Evolutionary conservation across 371 early-diverging fungal genomes (phyloP), one percentile per base, ranked within the genome.

Genomic region (Blastocladiella emersonii): DNA sequence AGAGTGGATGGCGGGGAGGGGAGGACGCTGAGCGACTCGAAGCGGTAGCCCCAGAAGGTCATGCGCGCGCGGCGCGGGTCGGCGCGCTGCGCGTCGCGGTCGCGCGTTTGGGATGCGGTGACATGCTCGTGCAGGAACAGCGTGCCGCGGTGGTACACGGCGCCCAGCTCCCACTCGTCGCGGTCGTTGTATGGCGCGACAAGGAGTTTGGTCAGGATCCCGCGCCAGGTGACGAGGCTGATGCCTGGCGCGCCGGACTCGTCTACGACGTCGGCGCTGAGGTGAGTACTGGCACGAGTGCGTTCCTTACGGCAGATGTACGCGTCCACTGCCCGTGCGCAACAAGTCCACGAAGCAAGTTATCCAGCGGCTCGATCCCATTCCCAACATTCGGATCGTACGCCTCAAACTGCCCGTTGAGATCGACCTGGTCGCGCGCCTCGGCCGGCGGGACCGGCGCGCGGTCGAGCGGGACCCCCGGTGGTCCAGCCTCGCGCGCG

Each of bases 191-290:
- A 93, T 19, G 93, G 93, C 0, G 89, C 85, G 61, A 79, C 79
- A 62, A 91, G 69, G 12, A 95, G 74, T 65, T 88, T 87, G 41
- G 93, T 92, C 68, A 93, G 80, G 64, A 93, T 87, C 13, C 96
- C 96, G 35, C 96, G 76, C 74, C 85, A 84, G 57, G 77, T 76
- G 35, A 83, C 32, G n/a, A 65, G 4, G 32, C 15, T 25, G 0
- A 37, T 39, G 59, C 32, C 37, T 39, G 34, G 8, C 0, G 17
- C 43, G 1, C 8, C 41, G 1, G 12, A n/a, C n/a, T n/a, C n/a
- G n/a, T n/a, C n/a, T n/a, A n/a, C n/a, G n/a, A n/a, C n/a, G n/a
- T 35, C 72, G 70, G 56, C 4, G 27, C 4, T 17, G 62, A 12
- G 61, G 13, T 70, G 70, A 27, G 53, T 34, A 60, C n/a, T 15